Conservation (phyloP, 108 stramenopile species). For the Asterionellopsis glacialis region DNA sequence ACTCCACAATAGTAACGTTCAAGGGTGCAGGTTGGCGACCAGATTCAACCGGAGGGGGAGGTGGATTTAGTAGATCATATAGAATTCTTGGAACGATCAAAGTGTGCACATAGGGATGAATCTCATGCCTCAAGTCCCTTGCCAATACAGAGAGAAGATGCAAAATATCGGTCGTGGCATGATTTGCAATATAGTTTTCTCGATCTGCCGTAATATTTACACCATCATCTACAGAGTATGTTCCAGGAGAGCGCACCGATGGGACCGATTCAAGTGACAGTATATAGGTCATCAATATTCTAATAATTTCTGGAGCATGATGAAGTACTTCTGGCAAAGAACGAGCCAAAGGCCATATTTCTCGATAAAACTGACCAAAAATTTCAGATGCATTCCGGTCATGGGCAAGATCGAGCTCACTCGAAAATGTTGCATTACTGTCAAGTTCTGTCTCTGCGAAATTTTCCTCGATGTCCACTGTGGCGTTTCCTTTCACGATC, state of each 20-base stretch:
- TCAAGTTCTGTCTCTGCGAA: conserved; percentile 12
- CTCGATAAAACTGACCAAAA: conserved; percentile 55
- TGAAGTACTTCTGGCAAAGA: conserved; percentile 80
- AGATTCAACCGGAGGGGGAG: conserved; percentile 38
- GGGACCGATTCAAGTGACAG: conserved; percentile 33
- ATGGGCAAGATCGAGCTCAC: conserved; percentile 67
- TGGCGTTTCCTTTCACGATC: neutral
- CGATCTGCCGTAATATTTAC: neutral
- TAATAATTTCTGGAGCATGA: conserved; percentile 58
- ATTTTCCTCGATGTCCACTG: conserved; percentile 8
- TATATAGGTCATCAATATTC: conserved; percentile 54
- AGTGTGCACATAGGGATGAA: conserved; percentile 64
- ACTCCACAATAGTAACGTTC: conserved; percentile 74
- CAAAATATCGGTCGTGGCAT: conserved; percentile 78
- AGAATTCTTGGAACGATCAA: conserved; percentile 68
- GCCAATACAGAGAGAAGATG: conserved; percentile 79
- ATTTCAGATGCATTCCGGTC: conserved; percentile 81
- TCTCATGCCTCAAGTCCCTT: conserved; percentile 76
- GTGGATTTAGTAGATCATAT: conserved; percentile 72
- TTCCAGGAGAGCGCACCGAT: neutral
- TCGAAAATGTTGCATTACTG: conserved; percentile 50
- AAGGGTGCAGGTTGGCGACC: conserved; percentile 49
- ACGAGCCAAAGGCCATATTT: conserved; percentile 62
- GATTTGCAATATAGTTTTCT: conserved; percentile 53
- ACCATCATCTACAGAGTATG: neutral